Percentiles rank a stretch among this genome's conserved stretches.
Evolutionary conservation across 148 eudicot species (phyloP).

Genomic region (Dysphania ambrosioides): DNA sequence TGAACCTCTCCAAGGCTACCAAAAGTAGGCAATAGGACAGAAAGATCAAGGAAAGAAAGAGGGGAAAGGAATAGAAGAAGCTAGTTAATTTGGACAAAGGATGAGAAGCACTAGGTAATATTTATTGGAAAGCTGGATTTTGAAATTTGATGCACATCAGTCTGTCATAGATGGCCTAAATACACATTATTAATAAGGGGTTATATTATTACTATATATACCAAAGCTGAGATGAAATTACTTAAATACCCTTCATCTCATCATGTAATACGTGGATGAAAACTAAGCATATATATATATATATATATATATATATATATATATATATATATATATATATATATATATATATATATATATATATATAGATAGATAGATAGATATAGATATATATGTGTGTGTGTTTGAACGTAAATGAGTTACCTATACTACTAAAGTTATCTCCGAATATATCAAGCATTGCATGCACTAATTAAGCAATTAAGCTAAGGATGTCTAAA

Average conservation of each 20-base stretch:
- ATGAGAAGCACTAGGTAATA: constrained; percentile 27
- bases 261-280: not conserved
- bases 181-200: too few relatives aligned
- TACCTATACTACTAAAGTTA: not conserved
- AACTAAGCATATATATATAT: too few relatives aligned
- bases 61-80: constrained; percentile 8
- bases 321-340: too few relatives aligned
- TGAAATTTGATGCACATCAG: constrained; percentile 42
- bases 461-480: too few relatives aligned
- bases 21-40: too few relatives aligned
- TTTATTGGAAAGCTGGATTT: constrained; percentile 45
- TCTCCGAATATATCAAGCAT: not conserved
- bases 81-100: constrained; percentile 11
- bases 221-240: too few relatives aligned
- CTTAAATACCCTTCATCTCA: constrained; percentile 14
- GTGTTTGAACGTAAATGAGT: not conserved
- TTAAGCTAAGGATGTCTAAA: not conserved
- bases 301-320: too few relatives aligned
- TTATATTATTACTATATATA: too few relatives aligned
- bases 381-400: too few relatives aligned
- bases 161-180: constrained; percentile 15
- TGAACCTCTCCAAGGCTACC: constrained; percentile 30
- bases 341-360: too few relatives aligned
- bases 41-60: not conserved
- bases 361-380: too few relatives aligned